Percentiles rank a stretch among this genome's conserved stretches.
These are phyloP conservation scores for Termitomyces bulborhizus DNA, from an alignment of 768 basidiomycete species.

Conservation along the genomic window DNA sequence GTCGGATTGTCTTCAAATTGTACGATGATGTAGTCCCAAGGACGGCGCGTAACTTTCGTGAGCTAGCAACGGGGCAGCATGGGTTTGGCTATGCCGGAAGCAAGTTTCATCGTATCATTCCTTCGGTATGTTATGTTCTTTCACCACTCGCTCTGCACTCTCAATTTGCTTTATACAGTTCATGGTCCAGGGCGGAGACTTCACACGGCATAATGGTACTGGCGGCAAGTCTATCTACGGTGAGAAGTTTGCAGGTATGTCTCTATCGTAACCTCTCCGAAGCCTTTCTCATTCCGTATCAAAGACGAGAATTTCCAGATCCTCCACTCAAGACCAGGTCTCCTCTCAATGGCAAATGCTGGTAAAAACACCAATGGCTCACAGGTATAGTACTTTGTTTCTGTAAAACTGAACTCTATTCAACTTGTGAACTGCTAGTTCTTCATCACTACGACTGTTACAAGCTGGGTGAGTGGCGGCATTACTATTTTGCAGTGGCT, in stretches of 20 bases:
- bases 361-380: constrained; percentile 79
- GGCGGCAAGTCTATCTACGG: constrained; percentile 89
- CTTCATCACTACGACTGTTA: constrained; percentile 70
- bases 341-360: constrained; percentile 87
- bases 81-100: constrained; percentile 70
- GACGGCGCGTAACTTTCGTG: constrained; percentile 78
- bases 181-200: constrained; percentile 89
- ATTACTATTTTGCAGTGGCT: not conserved
- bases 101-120: constrained; percentile 70
- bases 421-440: constrained; percentile 33
- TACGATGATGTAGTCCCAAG: constrained; percentile 80
- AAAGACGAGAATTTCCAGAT: constrained; percentile 68
- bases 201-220: constrained; percentile 68
- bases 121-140: constrained; percentile 34
- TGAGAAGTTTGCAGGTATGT: constrained; percentile 63
- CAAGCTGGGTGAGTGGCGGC: constrained; percentile 47
- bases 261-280: not conserved
- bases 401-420: not conserved
- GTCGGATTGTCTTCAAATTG: constrained; percentile 78
- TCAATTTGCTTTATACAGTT: constrained; percentile 33
- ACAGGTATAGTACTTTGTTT: constrained; percentile 35
- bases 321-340: constrained; percentile 55
- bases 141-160: not conserved
- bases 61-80: constrained; percentile 61
- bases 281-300: not conserved